phyloP scores from a whole-genome alignment of 2,329 filamentous ascomycete species.

The Bipolaris sorokiniana region DNA sequence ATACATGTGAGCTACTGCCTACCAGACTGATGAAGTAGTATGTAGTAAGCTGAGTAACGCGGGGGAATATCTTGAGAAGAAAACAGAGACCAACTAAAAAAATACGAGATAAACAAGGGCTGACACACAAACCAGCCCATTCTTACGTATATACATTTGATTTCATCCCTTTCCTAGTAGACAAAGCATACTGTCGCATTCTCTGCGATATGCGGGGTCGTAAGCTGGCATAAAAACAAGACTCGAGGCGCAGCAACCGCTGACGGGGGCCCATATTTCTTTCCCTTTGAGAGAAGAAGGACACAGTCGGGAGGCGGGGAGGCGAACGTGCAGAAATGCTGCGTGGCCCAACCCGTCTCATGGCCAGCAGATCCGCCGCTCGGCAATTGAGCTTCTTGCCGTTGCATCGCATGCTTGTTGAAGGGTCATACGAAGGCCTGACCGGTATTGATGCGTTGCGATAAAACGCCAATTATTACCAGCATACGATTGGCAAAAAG shows the following conservation, averaged over 20 bases:
- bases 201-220: constrained; percentile 13
- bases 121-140: not conserved
- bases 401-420: constrained; percentile 6
- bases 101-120: not conserved
- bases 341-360: not conserved
- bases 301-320: constrained; percentile 14
- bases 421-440: constrained; percentile 7
- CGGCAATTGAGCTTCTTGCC: constrained; percentile 3
- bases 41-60: not conserved
- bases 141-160: not conserved
- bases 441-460: constrained; percentile 10
- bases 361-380: not conserved
- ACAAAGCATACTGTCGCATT: constrained; percentile 4
- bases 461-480: constrained; percentile 13
- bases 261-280: constrained; percentile 5
- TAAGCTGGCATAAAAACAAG: constrained; percentile 10
- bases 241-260: not conserved
- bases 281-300: not conserved
- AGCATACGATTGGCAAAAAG: constrained; percentile 6
- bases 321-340: constrained; percentile 8
- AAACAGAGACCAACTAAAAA: not conserved
- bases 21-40: not conserved
- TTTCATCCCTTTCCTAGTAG: not conserved
- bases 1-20: too few relatives aligned
- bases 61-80: not conserved